phyloP scores from a whole-genome alignment of 768 basidiomycete genomes.

The Russula dissimulans region DNA sequence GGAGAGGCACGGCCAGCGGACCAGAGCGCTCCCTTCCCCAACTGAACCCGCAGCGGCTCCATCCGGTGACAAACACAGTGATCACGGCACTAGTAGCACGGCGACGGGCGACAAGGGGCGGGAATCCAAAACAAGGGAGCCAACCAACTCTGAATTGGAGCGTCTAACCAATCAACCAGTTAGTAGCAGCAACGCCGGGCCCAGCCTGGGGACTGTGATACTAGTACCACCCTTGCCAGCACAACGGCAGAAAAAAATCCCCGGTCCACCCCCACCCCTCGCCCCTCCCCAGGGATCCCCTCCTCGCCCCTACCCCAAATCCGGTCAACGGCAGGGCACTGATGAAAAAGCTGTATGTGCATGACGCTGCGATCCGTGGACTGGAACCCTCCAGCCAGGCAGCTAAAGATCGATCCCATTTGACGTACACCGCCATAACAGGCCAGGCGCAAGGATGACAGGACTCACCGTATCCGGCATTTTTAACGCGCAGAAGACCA shows the following conservation, averaged over 20 bases:
- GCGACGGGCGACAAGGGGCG: not conserved
- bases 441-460: not conserved
- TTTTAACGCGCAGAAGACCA: not conserved
- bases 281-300: not conserved
- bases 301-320: not conserved
- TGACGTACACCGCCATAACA: conserved; percentile 9
- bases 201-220: not conserved
- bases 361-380: not conserved
- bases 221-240: not conserved
- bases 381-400: not conserved
- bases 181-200: too few species aligned
- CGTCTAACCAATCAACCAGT: too few species aligned
- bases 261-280: not conserved
- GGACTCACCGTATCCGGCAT: not conserved
- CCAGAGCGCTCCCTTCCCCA: not conserved
- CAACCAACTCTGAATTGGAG: too few species aligned
- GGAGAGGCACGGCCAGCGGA: not conserved
- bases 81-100: not conserved
- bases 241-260: not conserved
- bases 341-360: not conserved
- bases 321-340: not conserved
- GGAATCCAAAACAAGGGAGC: too few species aligned
- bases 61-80: not conserved
- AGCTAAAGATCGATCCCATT: not conserved
- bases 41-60: not conserved